Percentiles rank a stretch among this genome's conserved stretches.
These are phyloP conservation scores for Begonia fuchsioides DNA, from an alignment of 306 rosid genomes.

Conservation along the genomic window DNA sequence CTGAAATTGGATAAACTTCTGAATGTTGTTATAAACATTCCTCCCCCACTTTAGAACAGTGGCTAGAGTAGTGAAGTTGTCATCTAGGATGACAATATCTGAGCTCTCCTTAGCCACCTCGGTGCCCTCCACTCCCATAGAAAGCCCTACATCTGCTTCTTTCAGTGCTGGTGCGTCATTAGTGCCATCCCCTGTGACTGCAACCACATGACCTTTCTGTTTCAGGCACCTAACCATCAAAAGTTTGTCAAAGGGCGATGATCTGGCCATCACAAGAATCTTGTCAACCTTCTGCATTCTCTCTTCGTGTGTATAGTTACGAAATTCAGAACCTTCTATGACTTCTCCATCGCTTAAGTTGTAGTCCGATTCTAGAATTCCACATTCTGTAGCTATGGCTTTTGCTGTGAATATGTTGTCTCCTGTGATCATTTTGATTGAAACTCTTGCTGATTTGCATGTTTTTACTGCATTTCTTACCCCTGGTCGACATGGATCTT, in stretches of 20 bases:
- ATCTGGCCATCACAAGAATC: slow-evolving; percentile 75
- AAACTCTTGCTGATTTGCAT: slow-evolving; percentile 63
- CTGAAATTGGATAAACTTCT: slow-evolving; percentile 81
- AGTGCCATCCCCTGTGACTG: slow-evolving; percentile 85
- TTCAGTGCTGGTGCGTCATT: slow-evolving; percentile 78
- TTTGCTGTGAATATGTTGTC: slow-evolving; percentile 84
- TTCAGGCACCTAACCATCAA: slow-evolving; percentile 70
- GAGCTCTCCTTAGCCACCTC: slow-evolving; percentile 92
- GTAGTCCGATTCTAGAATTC: slow-evolving; percentile 30
- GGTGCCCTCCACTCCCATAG: slow-evolving; percentile 88
- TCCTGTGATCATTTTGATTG: slow-evolving; percentile 75
- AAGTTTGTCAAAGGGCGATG: slow-evolving; percentile 75
- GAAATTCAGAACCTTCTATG: slow-evolving; percentile 57
- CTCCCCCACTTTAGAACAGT: slow-evolving; percentile 77
- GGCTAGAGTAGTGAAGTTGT: slow-evolving; percentile 63
- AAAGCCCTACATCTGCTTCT: slow-evolving; percentile 86
- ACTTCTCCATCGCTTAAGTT: slow-evolving; percentile 25
- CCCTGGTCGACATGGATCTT: slow-evolving; percentile 69
- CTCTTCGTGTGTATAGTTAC: slow-evolving; percentile 50
- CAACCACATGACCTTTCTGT: slow-evolving; percentile 64
- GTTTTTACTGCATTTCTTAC: slow-evolving; percentile 39
- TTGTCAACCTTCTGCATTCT: slow-evolving; percentile 51
- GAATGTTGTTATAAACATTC: slow-evolving; percentile 80
- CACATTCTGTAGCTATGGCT: slow-evolving; percentile 82
- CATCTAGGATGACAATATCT: slow-evolving; percentile 73